Conservation (phyloP, 1,284 basidiomycete species). For the Sanguinoderma infundibulare region DNA sequence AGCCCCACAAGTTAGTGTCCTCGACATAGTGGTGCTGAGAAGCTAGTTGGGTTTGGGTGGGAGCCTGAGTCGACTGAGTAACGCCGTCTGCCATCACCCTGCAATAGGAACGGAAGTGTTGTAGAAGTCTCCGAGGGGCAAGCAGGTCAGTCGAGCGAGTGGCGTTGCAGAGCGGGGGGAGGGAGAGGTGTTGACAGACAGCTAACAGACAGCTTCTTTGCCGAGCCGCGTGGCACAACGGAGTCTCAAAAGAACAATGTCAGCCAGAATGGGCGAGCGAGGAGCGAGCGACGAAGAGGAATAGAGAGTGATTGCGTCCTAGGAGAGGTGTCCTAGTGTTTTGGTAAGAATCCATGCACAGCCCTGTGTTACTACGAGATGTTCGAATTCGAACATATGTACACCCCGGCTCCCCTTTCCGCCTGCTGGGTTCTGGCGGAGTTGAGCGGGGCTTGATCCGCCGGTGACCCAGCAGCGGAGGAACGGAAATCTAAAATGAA, state of each 20-base stretch:
- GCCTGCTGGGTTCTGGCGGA: not conserved
- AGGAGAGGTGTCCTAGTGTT: not conserved
- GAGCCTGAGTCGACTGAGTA: constrained; percentile 5
- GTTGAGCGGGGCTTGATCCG: not conserved
- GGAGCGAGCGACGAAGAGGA: not conserved
- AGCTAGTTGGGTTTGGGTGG: not conserved
- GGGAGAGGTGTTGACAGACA: not conserved
- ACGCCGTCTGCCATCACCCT: not conserved
- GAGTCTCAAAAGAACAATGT: not conserved
- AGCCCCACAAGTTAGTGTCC: constrained; percentile 2
- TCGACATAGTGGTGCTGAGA: not conserved
- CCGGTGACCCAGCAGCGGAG: no score
- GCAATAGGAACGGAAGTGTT: not conserved
- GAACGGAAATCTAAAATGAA: no score
- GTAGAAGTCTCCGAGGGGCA: not conserved
- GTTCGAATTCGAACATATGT: not conserved
- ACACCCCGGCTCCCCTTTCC: not conserved
- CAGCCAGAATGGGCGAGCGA: not conserved
- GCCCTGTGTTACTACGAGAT: not conserved
- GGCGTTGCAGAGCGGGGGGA: not conserved
- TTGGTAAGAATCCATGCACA: not conserved
- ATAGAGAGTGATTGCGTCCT: not conserved
- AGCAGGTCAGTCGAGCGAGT: not conserved
- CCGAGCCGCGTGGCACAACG: constrained; percentile 1
- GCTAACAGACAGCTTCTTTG: not conserved